These are phyloP conservation scores for Penicillium parvum DNA, from an alignment of 495 filamentous ascomycete genomes.

Conservation along the genomic window DNA sequence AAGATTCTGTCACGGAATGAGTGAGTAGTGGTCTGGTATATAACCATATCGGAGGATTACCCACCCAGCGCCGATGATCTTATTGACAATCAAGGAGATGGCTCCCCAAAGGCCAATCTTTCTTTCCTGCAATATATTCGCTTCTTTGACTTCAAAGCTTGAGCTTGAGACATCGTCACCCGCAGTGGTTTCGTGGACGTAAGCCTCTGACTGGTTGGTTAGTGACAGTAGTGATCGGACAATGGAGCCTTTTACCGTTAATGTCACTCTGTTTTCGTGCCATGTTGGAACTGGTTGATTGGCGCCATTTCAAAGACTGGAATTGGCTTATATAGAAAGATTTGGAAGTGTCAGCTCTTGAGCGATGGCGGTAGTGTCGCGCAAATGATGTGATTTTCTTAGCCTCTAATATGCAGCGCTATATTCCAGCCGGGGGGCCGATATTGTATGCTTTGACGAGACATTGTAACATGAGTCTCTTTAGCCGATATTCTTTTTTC, in stretches of 20 bases:
- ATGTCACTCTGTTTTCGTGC: slow-evolving; percentile 4
- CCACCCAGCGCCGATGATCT: slow-evolving; percentile 26
- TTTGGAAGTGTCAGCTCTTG: too few relatives aligned
- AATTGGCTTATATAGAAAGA: slow-evolving; percentile 4
- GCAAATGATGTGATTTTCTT: slow-evolving; percentile 10
- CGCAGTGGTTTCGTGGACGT: neutral
- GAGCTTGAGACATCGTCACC: slow-evolving; percentile 9
- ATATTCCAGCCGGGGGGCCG: neutral
- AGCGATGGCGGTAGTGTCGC: slow-evolving; percentile 12
- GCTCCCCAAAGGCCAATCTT: slow-evolving; percentile 23
- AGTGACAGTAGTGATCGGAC: too few relatives aligned
- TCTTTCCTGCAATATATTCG: slow-evolving; percentile 23
- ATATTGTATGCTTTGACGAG: too few relatives aligned
- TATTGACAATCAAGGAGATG: slow-evolving; percentile 26
- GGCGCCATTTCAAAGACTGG: neutral
- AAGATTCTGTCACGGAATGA: slow-evolving; percentile 61
- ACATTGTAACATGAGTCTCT: too few relatives aligned
- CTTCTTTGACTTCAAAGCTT: slow-evolving; percentile 9
- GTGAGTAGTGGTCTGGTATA: slow-evolving; percentile 2
- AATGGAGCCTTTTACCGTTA: too few relatives aligned
- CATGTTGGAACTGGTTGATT: neutral
- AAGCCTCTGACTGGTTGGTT: slow-evolving; percentile 3
- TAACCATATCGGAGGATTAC: neutral
- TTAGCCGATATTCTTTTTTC: too few relatives aligned
- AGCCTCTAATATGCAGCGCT: neutral